These are phyloP conservation scores for Lecanicillium sp. DNA, from an alignment of 2,329 filamentous ascomycete genomes.

Conservation along the genomic window DNA sequence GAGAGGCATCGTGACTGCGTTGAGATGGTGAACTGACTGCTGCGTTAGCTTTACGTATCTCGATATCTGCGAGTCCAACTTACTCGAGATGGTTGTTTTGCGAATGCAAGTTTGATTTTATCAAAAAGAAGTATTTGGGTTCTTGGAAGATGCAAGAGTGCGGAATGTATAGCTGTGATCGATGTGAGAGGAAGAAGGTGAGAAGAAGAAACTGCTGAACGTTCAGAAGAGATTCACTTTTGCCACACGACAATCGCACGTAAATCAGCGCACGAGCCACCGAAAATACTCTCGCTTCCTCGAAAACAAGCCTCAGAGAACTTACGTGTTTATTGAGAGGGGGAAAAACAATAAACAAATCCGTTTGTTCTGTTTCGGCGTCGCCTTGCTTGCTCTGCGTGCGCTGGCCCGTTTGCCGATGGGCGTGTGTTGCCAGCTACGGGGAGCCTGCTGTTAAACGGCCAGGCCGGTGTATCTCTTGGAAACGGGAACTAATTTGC, in stretches of 20 bases:
- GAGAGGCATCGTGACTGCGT: constrained; percentile 6
- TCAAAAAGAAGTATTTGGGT: not conserved
- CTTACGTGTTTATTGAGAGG: no score
- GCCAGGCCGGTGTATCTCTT: not conserved
- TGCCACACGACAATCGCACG: not conserved
- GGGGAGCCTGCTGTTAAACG: no score
- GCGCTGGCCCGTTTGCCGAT: constrained; percentile 2
- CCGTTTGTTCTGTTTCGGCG: not conserved
- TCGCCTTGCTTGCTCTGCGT: not conserved
- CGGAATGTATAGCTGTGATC: not conserved
- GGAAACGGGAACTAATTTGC: not conserved
- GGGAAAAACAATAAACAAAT: constrained; percentile 10
- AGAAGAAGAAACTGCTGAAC: not conserved
- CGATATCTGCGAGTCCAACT: no score
- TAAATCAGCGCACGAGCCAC: constrained; percentile 9
- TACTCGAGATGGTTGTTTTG: not conserved
- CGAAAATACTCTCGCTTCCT: not conserved
- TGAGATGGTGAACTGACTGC: not conserved
- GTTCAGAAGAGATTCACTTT: constrained; percentile 6
- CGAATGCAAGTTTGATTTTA: not conserved
- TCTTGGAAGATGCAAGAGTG: not conserved
- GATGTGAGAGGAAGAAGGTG: not conserved
- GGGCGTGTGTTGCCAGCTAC: not conserved
- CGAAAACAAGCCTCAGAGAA: no score
- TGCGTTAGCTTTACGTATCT: no score